These are phyloP conservation scores for Kwoniella bestiolae DNA, from an alignment of 768 basidiomycete species.

Conservation along the genomic window DNA sequence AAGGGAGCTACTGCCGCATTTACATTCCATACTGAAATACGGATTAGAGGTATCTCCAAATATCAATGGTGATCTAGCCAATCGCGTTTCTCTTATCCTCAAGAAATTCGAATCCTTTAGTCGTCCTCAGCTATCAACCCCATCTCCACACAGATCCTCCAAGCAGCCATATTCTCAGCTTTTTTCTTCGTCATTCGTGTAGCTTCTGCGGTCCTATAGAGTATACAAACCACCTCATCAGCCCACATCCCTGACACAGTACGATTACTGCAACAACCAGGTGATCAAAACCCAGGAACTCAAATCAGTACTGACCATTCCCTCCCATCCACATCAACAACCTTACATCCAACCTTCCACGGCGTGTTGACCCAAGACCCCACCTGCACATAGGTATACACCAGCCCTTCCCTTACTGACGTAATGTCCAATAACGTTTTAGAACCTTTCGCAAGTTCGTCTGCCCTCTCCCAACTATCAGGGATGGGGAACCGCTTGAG, in stretches of 20 bases:
- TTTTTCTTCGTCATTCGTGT: slow-evolving; percentile 14
- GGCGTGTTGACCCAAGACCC: background rate
- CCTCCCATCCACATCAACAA: background rate
- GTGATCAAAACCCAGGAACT: background rate
- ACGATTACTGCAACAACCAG: no score
- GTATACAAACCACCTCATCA: background rate
- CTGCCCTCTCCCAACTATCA: slow-evolving; percentile 19
- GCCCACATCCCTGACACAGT: no score
- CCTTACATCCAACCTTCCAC: background rate
- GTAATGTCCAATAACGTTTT: background rate
- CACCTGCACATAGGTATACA: background rate
- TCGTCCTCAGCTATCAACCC: slow-evolving; percentile 11
- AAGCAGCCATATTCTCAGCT: slow-evolving; percentile 21
- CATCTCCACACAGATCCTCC: slow-evolving; percentile 21
- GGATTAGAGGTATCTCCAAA: no score
- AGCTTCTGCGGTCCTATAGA: slow-evolving; percentile 11
- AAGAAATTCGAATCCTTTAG: slow-evolving; percentile 2
- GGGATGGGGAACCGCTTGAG: background rate
- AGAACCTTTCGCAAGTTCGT: slow-evolving; percentile 17
- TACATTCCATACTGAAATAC: no score
- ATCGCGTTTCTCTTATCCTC: no score
- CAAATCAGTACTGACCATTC: slow-evolving; percentile 1
- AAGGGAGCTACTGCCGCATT: no score
- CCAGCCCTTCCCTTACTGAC: background rate
- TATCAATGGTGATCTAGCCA: no score